These are phyloP conservation scores for Dipodascus geniculatus DNA, from an alignment of 805 yeast genomes.

Conservation along the genomic window DNA sequence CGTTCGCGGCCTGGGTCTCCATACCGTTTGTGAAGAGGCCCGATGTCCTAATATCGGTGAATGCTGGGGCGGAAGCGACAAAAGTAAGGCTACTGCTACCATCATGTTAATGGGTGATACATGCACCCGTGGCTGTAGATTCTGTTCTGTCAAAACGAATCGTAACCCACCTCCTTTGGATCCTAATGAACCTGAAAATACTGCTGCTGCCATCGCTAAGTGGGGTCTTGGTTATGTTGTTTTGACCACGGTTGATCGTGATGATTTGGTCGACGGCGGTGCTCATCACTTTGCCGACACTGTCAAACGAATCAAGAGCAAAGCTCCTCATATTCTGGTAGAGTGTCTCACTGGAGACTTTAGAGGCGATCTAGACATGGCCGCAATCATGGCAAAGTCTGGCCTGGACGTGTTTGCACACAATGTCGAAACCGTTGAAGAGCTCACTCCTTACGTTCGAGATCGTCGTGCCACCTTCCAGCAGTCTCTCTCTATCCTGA, in stretches of 20 bases:
- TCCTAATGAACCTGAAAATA: slow-evolving; percentile 93
- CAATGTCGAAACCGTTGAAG: slow-evolving; percentile 94
- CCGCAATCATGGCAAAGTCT: slow-evolving; percentile 63
- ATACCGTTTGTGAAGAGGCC: slow-evolving; percentile 98
- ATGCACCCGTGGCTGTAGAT: slow-evolving; percentile 98
- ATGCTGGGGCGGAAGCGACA: slow-evolving; percentile 95
- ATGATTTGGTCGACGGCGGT: slow-evolving; percentile 89
- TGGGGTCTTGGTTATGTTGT: slow-evolving; percentile 99
- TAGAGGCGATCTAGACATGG: slow-evolving; percentile 78
- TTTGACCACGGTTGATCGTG: slow-evolving; percentile 93
- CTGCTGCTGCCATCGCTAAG: slow-evolving; percentile 92
- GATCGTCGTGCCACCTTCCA: slow-evolving; percentile 94
- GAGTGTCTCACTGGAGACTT: slow-evolving; percentile 95
- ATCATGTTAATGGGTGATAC: slow-evolving; percentile 98
- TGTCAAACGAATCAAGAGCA: slow-evolving; percentile 67
- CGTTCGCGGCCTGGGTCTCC: slow-evolving; percentile 73
- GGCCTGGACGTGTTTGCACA: slow-evolving; percentile 97
- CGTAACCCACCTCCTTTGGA: slow-evolving; percentile 82
- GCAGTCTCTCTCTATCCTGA: slow-evolving; percentile 69
- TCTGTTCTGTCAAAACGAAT: slow-evolving; percentile 92
- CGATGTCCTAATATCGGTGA: slow-evolving; percentile 99
- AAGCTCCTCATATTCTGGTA: slow-evolving; percentile 83
- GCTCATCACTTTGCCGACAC: slow-evolving; percentile 84
- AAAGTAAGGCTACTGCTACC: slow-evolving; percentile 91
- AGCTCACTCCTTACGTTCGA: slow-evolving; percentile 83